Evolutionary conservation across 768 basidiomycete genomes (phyloP).

Genomic region (Calocera viscosa): DNA sequence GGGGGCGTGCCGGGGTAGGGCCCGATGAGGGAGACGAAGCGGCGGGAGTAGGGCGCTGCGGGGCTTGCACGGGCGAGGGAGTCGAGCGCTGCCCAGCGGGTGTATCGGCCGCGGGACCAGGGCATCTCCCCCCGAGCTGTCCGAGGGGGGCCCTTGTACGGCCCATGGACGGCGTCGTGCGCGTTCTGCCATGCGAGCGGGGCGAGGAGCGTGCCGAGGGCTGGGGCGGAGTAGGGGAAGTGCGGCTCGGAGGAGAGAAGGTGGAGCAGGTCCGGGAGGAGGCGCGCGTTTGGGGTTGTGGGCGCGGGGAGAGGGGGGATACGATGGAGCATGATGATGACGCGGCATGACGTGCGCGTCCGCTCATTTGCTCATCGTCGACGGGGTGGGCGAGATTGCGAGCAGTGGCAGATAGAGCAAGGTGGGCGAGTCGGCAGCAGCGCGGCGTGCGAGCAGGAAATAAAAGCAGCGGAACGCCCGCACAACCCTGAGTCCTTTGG

Average conservation of each 20-base stretch:
- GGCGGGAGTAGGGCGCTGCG: neutral
- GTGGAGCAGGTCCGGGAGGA: neutral
- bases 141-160: neutral
- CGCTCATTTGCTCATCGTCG: too few relatives aligned
- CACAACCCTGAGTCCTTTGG: too few relatives aligned
- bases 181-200: conserved; percentile 2
- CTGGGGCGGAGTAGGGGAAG: neutral
- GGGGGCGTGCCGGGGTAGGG: neutral
- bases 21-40: neutral
- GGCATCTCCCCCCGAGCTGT: neutral
- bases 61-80: neutral
- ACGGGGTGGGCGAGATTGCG: too few relatives aligned
- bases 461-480: too few relatives aligned
- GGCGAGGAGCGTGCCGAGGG: neutral
- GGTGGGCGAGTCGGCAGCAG: too few relatives aligned
- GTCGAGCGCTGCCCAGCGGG: neutral
- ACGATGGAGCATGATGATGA: neutral
- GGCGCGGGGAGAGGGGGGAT: neutral
- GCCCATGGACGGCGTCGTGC: neutral
- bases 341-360: too few relatives aligned
- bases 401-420: too few relatives aligned
- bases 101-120: neutral
- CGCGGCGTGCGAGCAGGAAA: too few relatives aligned
- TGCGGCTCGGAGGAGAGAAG: neutral
- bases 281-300: neutral